Evolutionary conservation across 345 rosid genomes (phyloP).

Genomic region (Brassica nigra): DNA sequence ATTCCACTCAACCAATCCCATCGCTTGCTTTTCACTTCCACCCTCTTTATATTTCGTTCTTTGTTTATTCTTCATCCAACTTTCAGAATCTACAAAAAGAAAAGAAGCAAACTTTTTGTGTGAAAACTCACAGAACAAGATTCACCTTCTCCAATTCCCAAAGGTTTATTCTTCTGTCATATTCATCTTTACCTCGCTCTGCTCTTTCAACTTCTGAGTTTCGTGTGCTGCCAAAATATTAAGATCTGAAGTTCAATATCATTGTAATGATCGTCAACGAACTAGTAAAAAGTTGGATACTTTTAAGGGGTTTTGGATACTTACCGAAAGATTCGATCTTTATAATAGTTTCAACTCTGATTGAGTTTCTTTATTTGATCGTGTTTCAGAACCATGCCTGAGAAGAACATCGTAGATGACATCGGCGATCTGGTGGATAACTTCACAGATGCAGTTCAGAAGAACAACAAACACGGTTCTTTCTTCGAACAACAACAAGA

Average conservation of each 20-base stretch:
- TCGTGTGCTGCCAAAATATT: neutral
- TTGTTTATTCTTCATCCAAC: neutral
- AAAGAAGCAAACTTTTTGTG: neutral
- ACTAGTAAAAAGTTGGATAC: neutral
- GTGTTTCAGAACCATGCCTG: constrained; percentile 64
- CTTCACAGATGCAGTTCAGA: constrained; percentile 56
- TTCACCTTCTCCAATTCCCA: constrained; percentile 14
- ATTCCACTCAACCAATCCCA: constrained; percentile 8
- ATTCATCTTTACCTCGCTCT: constrained; percentile 2
- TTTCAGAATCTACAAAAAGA: constrained; percentile 25
- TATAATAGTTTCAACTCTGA: neutral
- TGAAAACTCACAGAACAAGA: neutral
- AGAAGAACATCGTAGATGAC: constrained; percentile 64
- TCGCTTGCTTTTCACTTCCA: constrained; percentile 17
- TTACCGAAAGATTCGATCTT: constrained; percentile 23
- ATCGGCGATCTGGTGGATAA: constrained; percentile 64
- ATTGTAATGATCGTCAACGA: constrained; percentile 14
- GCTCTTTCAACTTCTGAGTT: constrained; percentile 19
- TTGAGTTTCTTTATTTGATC: constrained; percentile 16
- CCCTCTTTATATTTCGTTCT: neutral
- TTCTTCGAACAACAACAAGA: constrained; percentile 61
- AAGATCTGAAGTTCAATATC: constrained; percentile 26
- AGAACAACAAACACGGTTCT: constrained; percentile 58
- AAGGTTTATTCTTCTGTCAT: constrained; percentile 12
- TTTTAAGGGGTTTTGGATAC: constrained; percentile 2